Evolutionary conservation across 805 yeast genomes (phyloP).

Genomic region (Komagataella pastoris): DNA sequence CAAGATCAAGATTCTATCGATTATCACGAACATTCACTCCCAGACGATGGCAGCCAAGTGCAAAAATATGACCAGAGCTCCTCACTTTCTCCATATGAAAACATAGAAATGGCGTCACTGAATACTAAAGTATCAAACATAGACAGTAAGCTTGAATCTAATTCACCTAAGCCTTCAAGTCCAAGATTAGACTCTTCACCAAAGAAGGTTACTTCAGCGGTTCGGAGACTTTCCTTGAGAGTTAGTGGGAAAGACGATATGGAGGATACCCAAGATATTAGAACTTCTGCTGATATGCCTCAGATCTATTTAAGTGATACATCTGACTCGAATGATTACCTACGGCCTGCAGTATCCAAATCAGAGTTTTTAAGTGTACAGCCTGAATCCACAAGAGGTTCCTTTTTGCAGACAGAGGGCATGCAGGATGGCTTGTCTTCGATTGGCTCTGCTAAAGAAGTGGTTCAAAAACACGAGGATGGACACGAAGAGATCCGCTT

Average conservation of each 20-base stretch:
- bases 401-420: neutral
- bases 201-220: neutral
- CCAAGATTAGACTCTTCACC: neutral
- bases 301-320: neutral
- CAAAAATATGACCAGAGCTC: neutral
- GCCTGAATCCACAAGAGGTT: neutral
- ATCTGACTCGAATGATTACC: neutral
- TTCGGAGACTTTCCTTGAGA: neutral
- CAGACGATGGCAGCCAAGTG: neutral
- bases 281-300: neutral
- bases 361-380: neutral
- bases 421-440: neutral
- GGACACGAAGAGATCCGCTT: neutral
- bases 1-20: neutral
- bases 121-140: neutral
- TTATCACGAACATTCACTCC: neutral
- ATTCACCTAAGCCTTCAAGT: neutral
- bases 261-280: neutral
- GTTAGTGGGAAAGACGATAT: neutral
- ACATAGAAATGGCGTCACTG: neutral
- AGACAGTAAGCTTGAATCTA: neutral
- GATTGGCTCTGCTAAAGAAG: neutral
- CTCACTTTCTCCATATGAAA: neutral
- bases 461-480: neutral
- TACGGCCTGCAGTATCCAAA: neutral